Evolutionary conservation across 1,284 basidiomycete species (phyloP).

Genomic region (Vanrija pseudolonga): DNA sequence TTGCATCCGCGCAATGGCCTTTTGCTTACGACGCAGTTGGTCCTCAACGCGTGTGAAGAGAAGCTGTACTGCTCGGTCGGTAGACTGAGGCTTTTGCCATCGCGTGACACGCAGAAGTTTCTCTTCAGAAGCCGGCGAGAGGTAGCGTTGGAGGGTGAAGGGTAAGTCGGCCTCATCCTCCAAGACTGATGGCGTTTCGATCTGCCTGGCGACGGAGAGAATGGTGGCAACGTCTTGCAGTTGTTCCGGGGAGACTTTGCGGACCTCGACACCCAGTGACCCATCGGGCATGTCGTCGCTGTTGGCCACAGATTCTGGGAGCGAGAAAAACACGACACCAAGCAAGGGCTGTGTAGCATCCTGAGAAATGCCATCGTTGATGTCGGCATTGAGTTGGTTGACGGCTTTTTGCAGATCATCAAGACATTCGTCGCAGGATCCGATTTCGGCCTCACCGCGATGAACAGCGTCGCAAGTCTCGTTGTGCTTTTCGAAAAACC

Average conservation of each 20-base stretch:
- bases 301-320: slow-evolving; percentile 28
- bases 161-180: slow-evolving; percentile 87
- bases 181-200: slow-evolving; percentile 82
- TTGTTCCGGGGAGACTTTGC: slow-evolving; percentile 70
- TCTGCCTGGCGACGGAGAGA: slow-evolving; percentile 70
- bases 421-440: slow-evolving; percentile 89
- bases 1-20: slow-evolving; percentile 92
- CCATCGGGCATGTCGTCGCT: slow-evolving; percentile 17
- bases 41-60: slow-evolving; percentile 82
- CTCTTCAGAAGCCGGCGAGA: slow-evolving; percentile 79
- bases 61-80: slow-evolving; percentile 76
- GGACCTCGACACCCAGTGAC: slow-evolving; percentile 65
- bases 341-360: neutral
- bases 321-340: slow-evolving; percentile 70
- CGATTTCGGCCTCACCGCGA: slow-evolving; percentile 90
- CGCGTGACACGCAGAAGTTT: slow-evolving; percentile 73
- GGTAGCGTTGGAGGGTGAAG: slow-evolving; percentile 83
- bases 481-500: slow-evolving; percentile 99
- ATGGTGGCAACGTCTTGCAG: slow-evolving; percentile 83
- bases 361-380: slow-evolving; percentile 46
- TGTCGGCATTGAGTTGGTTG: slow-evolving; percentile 62
- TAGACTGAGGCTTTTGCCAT: slow-evolving; percentile 79
- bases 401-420: slow-evolving; percentile 79
- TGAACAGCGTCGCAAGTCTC: slow-evolving; percentile 98
- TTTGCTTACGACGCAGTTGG: slow-evolving; percentile 87